phyloP scores from a whole-genome alignment of 2,329 filamentous ascomycete species.

The Sordariomycetes sp. region DNA sequence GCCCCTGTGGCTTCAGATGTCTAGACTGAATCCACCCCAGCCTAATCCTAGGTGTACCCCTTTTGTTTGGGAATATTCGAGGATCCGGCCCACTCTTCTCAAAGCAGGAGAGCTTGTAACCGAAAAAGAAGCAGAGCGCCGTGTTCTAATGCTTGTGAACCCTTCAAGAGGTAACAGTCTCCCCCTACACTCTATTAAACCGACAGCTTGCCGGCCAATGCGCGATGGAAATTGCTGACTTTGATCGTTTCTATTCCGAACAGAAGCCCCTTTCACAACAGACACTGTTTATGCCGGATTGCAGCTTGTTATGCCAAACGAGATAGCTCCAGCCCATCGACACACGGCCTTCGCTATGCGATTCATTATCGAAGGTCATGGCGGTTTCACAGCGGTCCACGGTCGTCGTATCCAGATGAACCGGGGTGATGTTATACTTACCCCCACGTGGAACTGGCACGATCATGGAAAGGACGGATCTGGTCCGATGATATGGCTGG shows the following conservation, averaged over 20 bases:
- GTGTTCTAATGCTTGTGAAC: conserved; percentile 27
- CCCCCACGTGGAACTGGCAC: conserved; percentile 23
- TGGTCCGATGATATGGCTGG: conserved; percentile 47
- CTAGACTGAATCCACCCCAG: no score
- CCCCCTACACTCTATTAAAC: no score
- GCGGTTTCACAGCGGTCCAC: conserved; percentile 46
- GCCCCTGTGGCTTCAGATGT: no score
- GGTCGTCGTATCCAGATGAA: conserved; percentile 37
- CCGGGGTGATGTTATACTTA: conserved; percentile 43
- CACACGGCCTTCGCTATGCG: conserved; percentile 44
- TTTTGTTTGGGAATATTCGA: conserved; percentile 6
- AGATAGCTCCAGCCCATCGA: conserved; percentile 41
- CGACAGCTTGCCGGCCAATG: neutral
- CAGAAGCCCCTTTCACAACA: conserved; percentile 42
- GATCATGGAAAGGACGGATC: conserved; percentile 33
- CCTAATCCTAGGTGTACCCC: no score
- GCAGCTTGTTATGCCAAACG: conserved; percentile 43
- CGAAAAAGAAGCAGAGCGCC: conserved; percentile 23
- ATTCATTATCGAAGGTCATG: conserved; percentile 45
- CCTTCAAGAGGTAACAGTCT: conserved; percentile 16
- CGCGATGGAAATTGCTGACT: neutral
- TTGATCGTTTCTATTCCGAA: no score
- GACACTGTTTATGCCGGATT: conserved; percentile 46
- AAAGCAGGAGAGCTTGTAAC: conserved; percentile 16
- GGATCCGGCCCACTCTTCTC: conserved; percentile 20